Conservation (phyloP, 352 stramenopile species). For the Hyaloperonospora brassicae region DNA sequence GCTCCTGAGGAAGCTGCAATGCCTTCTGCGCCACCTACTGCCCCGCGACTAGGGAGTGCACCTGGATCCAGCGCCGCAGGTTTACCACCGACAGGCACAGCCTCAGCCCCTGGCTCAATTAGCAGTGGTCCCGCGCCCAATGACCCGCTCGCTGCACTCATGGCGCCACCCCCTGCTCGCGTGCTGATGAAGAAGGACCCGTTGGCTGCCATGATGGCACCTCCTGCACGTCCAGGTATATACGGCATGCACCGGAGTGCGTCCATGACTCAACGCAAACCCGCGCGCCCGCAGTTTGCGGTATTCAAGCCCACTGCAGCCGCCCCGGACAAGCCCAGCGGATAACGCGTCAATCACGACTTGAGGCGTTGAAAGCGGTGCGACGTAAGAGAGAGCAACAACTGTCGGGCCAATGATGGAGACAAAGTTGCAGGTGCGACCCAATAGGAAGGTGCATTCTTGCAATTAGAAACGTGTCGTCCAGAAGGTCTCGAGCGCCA, state of each 20-base stretch:
- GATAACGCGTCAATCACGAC: slow-evolving; percentile 14
- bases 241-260: slow-evolving; percentile 25
- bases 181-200: slow-evolving; percentile 81
- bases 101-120: slow-evolving; percentile 66
- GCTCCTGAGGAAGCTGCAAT: slow-evolving; percentile 49
- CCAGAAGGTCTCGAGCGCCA: neutral
- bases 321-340: slow-evolving; percentile 19
- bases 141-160: slow-evolving; percentile 71
- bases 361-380: slow-evolving; percentile 4
- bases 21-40: slow-evolving; percentile 64
- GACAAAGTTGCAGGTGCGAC: neutral
- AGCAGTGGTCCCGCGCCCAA: slow-evolving; percentile 28
- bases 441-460: neutral
- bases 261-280: slow-evolving; percentile 35
- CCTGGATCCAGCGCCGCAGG: slow-evolving; percentile 29
- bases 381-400: neutral
- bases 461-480: neutral
- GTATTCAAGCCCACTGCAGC: slow-evolving; percentile 73
- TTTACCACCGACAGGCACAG: slow-evolving; percentile 34
- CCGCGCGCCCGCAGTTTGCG: slow-evolving; percentile 74
- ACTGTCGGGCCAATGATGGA: too few relatives aligned
- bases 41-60: slow-evolving; percentile 46
- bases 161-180: slow-evolving; percentile 65
- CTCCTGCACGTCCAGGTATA: slow-evolving; percentile 32
- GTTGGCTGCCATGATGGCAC: slow-evolving; percentile 82